Evolutionary conservation across 1,139 yeast species (phyloP), one percentile per base, ranked within the genome.

Genomic region (Debaryomycetaceae sp.): DNA sequence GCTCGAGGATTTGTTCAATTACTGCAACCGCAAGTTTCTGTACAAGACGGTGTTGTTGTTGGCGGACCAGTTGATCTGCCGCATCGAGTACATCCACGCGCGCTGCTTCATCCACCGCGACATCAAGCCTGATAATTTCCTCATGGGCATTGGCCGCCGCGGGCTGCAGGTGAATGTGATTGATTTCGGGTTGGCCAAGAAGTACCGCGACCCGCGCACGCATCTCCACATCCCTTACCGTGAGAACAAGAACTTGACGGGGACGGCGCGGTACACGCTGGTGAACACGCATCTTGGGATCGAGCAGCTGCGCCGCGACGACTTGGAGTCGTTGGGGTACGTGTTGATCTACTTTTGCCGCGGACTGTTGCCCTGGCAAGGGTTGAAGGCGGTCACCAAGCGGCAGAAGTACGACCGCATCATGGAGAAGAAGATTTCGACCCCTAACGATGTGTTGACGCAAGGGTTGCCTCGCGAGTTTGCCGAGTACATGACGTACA

Each of bases 291-390:
- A 91, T 62, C 71, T 91, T 54, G 98, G 98, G 32, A 84, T 91
- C 47, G 98, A 91, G 59, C 98, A 91, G 60, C 80, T 88, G 40
- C 80, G 98, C 61, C 77, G 98, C 56, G 98, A 91, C 58, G 98
- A 91, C 58, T 75, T 91, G 61, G 98, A 91, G 62, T 81, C 94
- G 43, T 73, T 91, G 57, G 97, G 97, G 25, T 91, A 91, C 56
- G 97, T 91, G 27, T 76, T 91, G 51, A 86, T 91, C 49, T 91
- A 91, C 62, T 91, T 91, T 56, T 80, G 95, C 57, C 78, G 96
- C 41, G 98, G 98, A 24, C 84, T 93, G 15, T 70, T 91, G 51
- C 98, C 98, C 33, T 91, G 98, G 98, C 98, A 91, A 64, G 98
- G 98, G 10, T 75, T 91, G 49, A 88, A 88, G 58, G 98, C 98